Conservation (phyloP, 257 asterid species). For the Nicotiana paniculata region DNA sequence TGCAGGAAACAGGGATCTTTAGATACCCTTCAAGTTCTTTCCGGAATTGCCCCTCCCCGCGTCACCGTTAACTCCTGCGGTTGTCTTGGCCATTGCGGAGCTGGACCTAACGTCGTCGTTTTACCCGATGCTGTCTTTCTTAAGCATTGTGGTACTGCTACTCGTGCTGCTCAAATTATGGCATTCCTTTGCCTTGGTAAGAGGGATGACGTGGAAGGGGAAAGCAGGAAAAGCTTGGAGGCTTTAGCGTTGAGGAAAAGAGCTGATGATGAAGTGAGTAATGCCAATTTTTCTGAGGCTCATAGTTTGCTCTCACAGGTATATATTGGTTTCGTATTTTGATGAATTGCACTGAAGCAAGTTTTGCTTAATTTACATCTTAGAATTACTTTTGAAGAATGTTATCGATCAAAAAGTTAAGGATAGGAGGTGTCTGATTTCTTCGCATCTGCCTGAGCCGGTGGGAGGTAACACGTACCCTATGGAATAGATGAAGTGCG, state of each 20-base stretch:
- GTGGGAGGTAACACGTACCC: too few species aligned
- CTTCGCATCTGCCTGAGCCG: too few species aligned
- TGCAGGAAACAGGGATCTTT: conserved; percentile 84
- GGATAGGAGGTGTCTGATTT: too few species aligned
- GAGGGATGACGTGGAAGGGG: conserved; percentile 20
- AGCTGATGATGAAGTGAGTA: conserved; percentile 56
- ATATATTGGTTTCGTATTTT: neutral
- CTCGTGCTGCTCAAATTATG: conserved; percentile 60
- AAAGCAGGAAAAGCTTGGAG: conserved; percentile 44
- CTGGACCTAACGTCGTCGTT: conserved; percentile 73
- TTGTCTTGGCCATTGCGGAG: conserved; percentile 77
- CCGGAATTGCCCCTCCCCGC: conserved; percentile 71
- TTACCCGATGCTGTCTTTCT: conserved; percentile 54
- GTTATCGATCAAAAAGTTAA: neutral
- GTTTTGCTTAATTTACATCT: neutral
- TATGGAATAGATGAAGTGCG: too few species aligned
- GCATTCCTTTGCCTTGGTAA: conserved; percentile 27
- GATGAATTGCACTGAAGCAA: neutral
- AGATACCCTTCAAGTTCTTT: conserved; percentile 55
- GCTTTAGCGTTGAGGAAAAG: conserved; percentile 83
- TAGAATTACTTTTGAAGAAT: neutral
- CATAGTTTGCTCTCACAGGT: conserved; percentile 65
- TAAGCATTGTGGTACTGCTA: conserved; percentile 71
- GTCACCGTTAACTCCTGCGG: conserved; percentile 71
- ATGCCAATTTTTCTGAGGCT: conserved; percentile 47